These are phyloP conservation scores for Russula sp. DNA, from an alignment of 768 basidiomycete genomes.

Conservation along the genomic window DNA sequence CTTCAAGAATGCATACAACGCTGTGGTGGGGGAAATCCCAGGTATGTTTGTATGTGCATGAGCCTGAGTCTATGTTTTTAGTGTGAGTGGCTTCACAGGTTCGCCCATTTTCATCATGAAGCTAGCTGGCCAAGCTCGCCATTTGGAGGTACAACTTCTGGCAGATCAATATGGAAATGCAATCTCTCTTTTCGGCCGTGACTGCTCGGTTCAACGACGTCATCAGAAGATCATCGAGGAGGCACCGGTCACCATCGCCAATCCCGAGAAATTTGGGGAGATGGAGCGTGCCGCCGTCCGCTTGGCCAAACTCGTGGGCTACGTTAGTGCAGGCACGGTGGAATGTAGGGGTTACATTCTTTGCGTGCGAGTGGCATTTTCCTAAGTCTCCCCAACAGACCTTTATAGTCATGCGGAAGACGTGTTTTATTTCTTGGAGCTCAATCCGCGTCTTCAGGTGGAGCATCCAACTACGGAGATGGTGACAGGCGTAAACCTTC, in stretches of 20 bases:
- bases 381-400: constrained; percentile 40
- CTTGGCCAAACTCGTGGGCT: constrained; percentile 96
- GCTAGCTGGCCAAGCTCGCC: constrained; percentile 94
- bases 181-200: constrained; percentile 97
- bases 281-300: constrained; percentile 99
- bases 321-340: constrained; percentile 97
- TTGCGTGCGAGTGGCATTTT: constrained; percentile 5
- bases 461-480: constrained; percentile 99
- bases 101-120: constrained; percentile 99
- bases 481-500: constrained; percentile 98
- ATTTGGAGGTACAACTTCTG: constrained; percentile 95
- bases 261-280: constrained; percentile 83
- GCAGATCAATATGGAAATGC: constrained; percentile 99
- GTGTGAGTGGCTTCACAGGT: constrained; percentile 38
- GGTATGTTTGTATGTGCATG: constrained; percentile 42
- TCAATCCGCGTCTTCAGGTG: constrained; percentile 98
- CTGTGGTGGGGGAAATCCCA: constrained; percentile 93
- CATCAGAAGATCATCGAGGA: constrained; percentile 99
- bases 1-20: constrained; percentile 92
- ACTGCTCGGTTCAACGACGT: constrained; percentile 97
- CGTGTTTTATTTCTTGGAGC: constrained; percentile 93
- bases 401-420: constrained; percentile 93
- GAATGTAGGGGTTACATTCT: constrained; percentile 58
- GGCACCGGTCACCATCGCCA: constrained; percentile 96
- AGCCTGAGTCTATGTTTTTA: constrained; percentile 5